phyloP scores from a whole-genome alignment of 768 basidiomycete species.

The Lyophyllum shimeji region DNA sequence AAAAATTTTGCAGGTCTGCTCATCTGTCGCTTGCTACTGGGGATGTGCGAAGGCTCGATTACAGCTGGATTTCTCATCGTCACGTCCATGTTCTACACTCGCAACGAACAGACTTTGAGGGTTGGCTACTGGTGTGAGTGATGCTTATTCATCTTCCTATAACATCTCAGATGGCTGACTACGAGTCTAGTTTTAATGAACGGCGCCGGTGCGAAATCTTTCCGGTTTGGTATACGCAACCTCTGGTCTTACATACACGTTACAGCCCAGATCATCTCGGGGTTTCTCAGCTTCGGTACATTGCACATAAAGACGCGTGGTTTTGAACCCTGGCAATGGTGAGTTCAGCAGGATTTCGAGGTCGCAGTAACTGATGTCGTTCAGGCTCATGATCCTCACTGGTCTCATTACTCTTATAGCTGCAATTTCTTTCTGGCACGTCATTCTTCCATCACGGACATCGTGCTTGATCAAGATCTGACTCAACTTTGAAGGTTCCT shows the following conservation, averaged over 20 bases:
- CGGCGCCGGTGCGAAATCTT: conserved; percentile 51
- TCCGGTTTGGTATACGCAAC: not conserved
- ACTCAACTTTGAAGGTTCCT: conserved; percentile 42
- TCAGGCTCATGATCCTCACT: conserved; percentile 70
- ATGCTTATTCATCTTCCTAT: too few relatives aligned
- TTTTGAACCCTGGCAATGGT: conserved; percentile 79
- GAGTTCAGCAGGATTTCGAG: not conserved
- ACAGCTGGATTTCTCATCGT: conserved; percentile 80
- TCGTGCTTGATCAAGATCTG: not conserved
- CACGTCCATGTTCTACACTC: conserved; percentile 77
- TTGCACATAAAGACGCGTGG: conserved; percentile 56
- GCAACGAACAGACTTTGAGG: conserved; percentile 64
- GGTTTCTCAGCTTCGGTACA: conserved; percentile 65
- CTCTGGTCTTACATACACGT: not conserved
- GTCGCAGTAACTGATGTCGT: not conserved
- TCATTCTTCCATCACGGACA: too few relatives aligned
- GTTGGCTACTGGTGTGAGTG: conserved; percentile 78
- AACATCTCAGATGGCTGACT: too few relatives aligned
- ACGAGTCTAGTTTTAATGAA: conserved; percentile 64
- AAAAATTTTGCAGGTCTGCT: conserved; percentile 66
- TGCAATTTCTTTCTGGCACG: conserved; percentile 54
- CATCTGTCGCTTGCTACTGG: conserved; percentile 61
- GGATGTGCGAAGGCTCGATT: conserved; percentile 72
- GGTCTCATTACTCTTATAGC: conserved; percentile 56
- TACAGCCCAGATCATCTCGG: conserved; percentile 67